Evolutionary conservation across 73 alveolate species (phyloP).

Genomic region (Durusdinium trenchii): DNA sequence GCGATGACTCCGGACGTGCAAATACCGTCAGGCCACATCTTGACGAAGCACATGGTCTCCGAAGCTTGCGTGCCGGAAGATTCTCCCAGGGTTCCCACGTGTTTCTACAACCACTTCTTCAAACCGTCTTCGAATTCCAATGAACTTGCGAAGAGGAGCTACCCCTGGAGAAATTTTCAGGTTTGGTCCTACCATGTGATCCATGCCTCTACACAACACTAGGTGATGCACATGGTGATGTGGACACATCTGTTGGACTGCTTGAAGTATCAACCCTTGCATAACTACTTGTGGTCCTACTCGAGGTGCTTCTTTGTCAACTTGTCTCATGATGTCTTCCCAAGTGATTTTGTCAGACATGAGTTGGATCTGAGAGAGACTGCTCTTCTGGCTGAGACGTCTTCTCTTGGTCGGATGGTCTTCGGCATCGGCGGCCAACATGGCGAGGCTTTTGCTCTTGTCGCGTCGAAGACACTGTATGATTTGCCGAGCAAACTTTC

Average conservation of each 20-base stretch:
- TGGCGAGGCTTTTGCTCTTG: not conserved
- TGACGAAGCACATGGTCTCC: not conserved
- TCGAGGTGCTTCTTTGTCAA: not conserved
- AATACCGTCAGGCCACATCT: not conserved
- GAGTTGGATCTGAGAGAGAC: not conserved
- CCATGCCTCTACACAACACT: not conserved
- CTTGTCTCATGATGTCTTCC: not conserved
- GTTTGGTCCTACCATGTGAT: not conserved
- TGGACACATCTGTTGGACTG: not conserved
- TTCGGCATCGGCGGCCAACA: not conserved
- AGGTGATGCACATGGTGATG: not conserved
- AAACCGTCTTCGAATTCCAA: not conserved
- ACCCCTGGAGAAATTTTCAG: not conserved
- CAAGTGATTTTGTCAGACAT: not conserved
- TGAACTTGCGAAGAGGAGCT: not conserved
- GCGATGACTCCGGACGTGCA: not conserved
- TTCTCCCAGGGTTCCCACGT: slow-evolving; percentile 1
- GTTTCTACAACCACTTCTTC: not conserved
- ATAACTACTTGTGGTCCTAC: not conserved
- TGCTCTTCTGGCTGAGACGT: not conserved
- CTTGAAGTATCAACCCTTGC: not conserved
- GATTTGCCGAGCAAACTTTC: not conserved
- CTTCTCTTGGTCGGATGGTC: not conserved
- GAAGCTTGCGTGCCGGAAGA: not conserved
- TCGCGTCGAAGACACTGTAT: not conserved